Base-by-base conservation (phyloP, 495 filamentous ascomycete genomes). In the Aspergillus kassunensis region DNA sequence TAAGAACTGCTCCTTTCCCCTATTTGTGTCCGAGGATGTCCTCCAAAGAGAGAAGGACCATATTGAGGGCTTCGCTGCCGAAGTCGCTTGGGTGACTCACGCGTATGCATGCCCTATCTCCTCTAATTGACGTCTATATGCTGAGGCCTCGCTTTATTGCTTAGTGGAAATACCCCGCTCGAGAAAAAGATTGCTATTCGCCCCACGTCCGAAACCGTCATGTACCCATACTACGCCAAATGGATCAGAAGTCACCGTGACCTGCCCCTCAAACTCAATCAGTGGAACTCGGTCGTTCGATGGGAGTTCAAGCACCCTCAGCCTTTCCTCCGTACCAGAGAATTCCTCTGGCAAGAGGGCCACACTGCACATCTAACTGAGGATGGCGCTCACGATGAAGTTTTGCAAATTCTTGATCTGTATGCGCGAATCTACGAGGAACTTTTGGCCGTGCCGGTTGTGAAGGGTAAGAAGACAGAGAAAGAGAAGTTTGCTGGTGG, bases 281-380 rank as follows among this genome's bases (percentile, higher is more conserved):
- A 98, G 71, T 98, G 93, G 93, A 96, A 96, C 77, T 92, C 87
- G 6, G 92, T 97, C 44, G 92, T 97, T 29, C 81, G 93, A 59
- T 98, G 93, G 93, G 93, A 98, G 72, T 95, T 95, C 64, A 97
- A 97, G 75, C 87, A 98, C 64, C 91, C 92, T 19, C 91, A 91
- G 63, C 93, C 93, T 6, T 96, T 98, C 77, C 74, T 98, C 19
- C 76, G 93, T 53, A 90, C 91, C 43, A 74, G 93, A 60, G 93
- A 98, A 66, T 98, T 98, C 71, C 73, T 96, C 39, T 98, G 93
- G 93, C 95, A 98, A 65, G 93, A 98, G 70, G 95, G 93, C 25
- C 93, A 98, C 74, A 98, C 93, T 6, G 93, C 93, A 10, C 91
- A 97, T 70, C 66, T 97, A 51, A 92, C 85, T 6, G 78, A 91